Evolutionary conservation across 352 stramenopile species (phyloP).

Genomic region (Pythium chondricola): DNA sequence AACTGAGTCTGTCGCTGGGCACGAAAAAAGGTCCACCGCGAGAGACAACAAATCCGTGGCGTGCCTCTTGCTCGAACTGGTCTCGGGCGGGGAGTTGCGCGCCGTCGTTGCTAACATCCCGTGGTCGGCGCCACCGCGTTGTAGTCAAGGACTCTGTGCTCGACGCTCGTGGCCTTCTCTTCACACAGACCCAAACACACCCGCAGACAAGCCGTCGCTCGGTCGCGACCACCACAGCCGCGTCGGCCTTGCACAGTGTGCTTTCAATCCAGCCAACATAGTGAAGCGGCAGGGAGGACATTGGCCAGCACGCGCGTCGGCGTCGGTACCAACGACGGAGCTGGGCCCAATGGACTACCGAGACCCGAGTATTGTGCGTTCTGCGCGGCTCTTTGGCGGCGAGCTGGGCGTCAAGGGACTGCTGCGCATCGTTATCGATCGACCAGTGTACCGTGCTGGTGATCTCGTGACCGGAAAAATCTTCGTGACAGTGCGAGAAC

Average conservation of each 20-base stretch:
- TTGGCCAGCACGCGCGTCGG: conserved; percentile 11
- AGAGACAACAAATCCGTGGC: conserved; percentile 9
- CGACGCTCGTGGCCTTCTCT: too few species aligned
- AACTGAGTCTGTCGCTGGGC: too few species aligned
- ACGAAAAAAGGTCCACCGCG: conserved; percentile 2
- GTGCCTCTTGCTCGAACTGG: too few species aligned
- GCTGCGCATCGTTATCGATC: conserved; percentile 52
- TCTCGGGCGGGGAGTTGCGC: too few species aligned
- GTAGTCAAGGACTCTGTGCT: too few species aligned
- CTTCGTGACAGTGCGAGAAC: conserved; percentile 50
- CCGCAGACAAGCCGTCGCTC: too few species aligned
- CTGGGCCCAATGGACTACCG: conserved; percentile 24
- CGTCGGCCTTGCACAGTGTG: neutral
- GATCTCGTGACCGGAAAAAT: conserved; percentile 48
- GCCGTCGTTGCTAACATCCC: too few species aligned
- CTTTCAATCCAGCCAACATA: conserved; percentile 5
- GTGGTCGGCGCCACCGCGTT: too few species aligned
- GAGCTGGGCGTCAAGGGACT: conserved; percentile 64
- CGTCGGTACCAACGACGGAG: conserved; percentile 19
- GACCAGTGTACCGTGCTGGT: conserved; percentile 47
- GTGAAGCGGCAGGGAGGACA: conserved; percentile 10
- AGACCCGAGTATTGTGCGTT: conserved; percentile 22
- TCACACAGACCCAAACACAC: too few species aligned
- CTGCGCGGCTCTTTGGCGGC: conserved; percentile 30
- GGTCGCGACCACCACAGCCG: too few species aligned